Percentiles rank a stretch among this genome's conserved stretches.
phyloP scores from a whole-genome alignment of 192 early-diverging fungal genomes.

The Umbelopsis vinacea region DNA sequence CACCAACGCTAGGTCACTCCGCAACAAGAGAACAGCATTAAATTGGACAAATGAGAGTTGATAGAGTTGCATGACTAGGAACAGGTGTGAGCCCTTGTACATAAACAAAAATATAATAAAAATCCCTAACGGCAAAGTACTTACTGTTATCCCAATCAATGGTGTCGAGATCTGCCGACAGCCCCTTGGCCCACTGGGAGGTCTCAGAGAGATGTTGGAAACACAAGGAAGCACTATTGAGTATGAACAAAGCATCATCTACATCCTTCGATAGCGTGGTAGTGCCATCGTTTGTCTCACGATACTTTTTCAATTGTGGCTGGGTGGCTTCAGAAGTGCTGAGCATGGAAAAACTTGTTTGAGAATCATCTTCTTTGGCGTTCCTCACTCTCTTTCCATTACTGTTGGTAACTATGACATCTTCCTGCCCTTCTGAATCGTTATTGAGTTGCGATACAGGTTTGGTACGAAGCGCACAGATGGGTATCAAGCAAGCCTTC shows the following conservation, averaged over 20 bases:
- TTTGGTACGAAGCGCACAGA: background rate
- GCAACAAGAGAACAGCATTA: constrained; percentile 35
- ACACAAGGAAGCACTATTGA: constrained; percentile 35
- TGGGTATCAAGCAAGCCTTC: constrained; percentile 23
- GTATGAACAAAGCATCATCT: constrained; percentile 33
- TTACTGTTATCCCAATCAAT: background rate
- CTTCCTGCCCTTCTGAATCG: background rate
- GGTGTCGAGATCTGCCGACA: background rate
- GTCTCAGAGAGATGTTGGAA: constrained; percentile 31
- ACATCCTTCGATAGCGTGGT: background rate
- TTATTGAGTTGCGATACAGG: background rate
- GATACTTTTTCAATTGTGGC: background rate
- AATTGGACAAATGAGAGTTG: constrained; percentile 34
- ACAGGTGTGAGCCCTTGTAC: background rate
- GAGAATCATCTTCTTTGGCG: background rate
- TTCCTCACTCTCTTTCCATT: constrained; percentile 5
- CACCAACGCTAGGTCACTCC: constrained; percentile 37
- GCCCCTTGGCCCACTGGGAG: constrained; percentile 16
- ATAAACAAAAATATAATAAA: no score
- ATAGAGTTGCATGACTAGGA: background rate
- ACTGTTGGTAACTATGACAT: background rate
- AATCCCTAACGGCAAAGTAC: background rate
- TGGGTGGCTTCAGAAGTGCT: background rate
- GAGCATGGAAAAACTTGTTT: background rate
- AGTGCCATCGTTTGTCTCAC: background rate